A percentile compares a stretch with the other conserved stretches of the same genome.
phyloP scores from a whole-genome alignment of 176 grass and related monocot species.

The Zea mays region Zm-B73-REFERENCE-NAM-5.0 NC_050096.1:287009501-287010000 shows the following conservation, averaged over 20 bases:
- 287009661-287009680: slow-evolving; percentile 28
- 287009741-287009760: background rate
- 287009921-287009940: slow-evolving; percentile 40
- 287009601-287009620: background rate
- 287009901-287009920: slow-evolving; percentile 28
- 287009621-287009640: slow-evolving; percentile 25
- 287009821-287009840: slow-evolving; percentile 79
- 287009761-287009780: slow-evolving; percentile 8
- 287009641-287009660: slow-evolving; percentile 30
- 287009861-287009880: slow-evolving; percentile 64
- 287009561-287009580: background rate
- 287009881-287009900: slow-evolving; percentile 15
- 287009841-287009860: slow-evolving; percentile 81
- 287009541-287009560: slow-evolving; percentile 9
- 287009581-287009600: background rate
- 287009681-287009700: slow-evolving; percentile 1
- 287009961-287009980: slow-evolving; percentile 57
- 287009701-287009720: slow-evolving; percentile 30
- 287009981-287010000: slow-evolving; percentile 75
- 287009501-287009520: background rate
- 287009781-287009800: slow-evolving; percentile 38
- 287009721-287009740: slow-evolving; percentile 9
- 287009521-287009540: slow-evolving; percentile 5
- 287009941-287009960: slow-evolving; percentile 70
- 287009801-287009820: slow-evolving; percentile 50